Base-by-base conservation (phyloP, 768 basidiomycete genomes). In the Amanita thiersii region DNA sequence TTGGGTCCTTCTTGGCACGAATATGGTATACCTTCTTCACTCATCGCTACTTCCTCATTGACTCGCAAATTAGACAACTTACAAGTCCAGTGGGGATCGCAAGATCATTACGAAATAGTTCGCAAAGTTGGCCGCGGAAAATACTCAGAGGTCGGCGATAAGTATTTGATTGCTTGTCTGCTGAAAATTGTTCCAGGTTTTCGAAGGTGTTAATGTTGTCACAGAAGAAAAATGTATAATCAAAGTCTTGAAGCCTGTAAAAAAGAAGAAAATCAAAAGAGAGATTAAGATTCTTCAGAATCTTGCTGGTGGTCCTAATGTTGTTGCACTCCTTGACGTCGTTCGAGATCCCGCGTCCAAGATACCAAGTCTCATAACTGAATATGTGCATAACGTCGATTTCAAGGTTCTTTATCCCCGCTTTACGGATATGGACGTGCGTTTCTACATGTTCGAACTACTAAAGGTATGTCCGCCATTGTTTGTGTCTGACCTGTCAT, bases 261-360 rank as follows among this genome's bases (percentile, higher is more conserved):
- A 98, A 76, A 97, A 98, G 79, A 98, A 98, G 79, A 98, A 98
- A 69, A 97, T 97, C 65, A 97, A 97, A 68, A 77, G 94, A 49
- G 94, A 98, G 67, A 96, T 98, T 61, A 97, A 97, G 72, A 94
- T 98, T 55, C 67, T 98, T 18, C 91, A 93, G 64, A 96, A 97
- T 59, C 73, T 98, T 21, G 89, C 92, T 0, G 93, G 94, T 18
- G 94, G 94, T 4, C 92, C 92, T 2, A 98, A 98, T 61, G 74
- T 98, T 49, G 88, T 97, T 37, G 84, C 84, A 5, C 72, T 98
- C 38, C 70, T 97, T 47, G 94, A 98, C 57, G 91, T 97, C 51
- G 94, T 98, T 47, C 80, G 94, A 52, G 94, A 98, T 66, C 87
- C 85, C 26, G 79, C 88, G 49, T 91, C 91, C 43, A 97, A 97